Percentiles rank a stretch among this genome's conserved stretches.
phyloP scores from a whole-genome alignment of 192 early-diverging fungal species.

The Gonapodya prolifera region DNA sequence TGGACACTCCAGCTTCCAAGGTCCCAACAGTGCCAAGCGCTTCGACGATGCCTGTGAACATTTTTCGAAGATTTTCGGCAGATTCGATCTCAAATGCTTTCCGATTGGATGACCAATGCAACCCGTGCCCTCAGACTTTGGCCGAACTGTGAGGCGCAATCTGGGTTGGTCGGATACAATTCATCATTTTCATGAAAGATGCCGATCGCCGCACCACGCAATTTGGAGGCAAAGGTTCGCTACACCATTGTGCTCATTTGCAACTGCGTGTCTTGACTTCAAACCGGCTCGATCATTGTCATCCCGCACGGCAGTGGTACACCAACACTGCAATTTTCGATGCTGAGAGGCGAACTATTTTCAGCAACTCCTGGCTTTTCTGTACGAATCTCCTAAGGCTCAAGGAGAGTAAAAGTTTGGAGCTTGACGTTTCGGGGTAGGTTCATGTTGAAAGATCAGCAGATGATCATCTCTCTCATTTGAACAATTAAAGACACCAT shows the following conservation, averaged over 20 bases:
- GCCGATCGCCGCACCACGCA: background rate
- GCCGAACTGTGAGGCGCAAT: no score
- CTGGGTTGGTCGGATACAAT: no score
- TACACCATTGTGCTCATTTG: background rate
- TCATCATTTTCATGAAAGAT: no score
- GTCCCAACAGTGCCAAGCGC: conserved; percentile 62
- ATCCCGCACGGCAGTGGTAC: background rate
- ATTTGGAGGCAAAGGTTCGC: background rate
- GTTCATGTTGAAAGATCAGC: background rate
- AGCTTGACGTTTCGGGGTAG: background rate
- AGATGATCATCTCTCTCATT: background rate
- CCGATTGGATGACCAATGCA: no score
- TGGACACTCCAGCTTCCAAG: conserved; percentile 58
- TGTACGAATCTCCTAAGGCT: background rate
- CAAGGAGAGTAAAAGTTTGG: background rate
- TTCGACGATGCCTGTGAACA: conserved; percentile 99
- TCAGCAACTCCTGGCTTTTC: background rate
- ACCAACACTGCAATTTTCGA: background rate
- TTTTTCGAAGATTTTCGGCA: conserved; percentile 20
- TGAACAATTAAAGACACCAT: background rate
- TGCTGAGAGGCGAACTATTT: background rate
- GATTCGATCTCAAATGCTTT: no score
- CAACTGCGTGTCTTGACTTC: background rate
- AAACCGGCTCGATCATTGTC: no score
- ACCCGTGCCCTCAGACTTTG: no score